Evolutionary conservation across 805 yeast genomes (phyloP).

Genomic region (Brettanomyces naardenensis): DNA sequence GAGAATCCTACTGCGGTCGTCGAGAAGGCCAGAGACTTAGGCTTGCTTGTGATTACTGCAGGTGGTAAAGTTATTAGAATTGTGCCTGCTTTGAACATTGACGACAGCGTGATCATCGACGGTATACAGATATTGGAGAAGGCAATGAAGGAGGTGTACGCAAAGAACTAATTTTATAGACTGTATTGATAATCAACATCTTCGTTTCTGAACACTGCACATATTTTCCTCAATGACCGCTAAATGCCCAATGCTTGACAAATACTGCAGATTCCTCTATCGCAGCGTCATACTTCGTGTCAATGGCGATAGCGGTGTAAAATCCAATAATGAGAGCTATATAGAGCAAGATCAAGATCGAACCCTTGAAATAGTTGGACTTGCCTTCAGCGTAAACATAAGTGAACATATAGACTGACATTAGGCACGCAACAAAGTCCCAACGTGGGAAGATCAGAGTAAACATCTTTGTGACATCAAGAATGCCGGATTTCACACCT

Average conservation of each 20-base stretch:
- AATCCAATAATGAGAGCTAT: constrained; percentile 73
- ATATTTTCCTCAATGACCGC: too few species aligned
- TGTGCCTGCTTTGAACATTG: constrained; percentile 87
- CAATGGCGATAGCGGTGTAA: constrained; percentile 48
- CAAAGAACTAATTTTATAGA: background rate
- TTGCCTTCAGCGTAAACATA: constrained; percentile 96
- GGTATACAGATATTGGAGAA: constrained; percentile 67
- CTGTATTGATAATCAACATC: too few species aligned
- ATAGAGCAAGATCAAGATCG: constrained; percentile 74
- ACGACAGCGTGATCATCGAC: constrained; percentile 53
- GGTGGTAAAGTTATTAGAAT: constrained; percentile 87
- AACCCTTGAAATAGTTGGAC: constrained; percentile 92
- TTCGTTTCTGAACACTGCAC: too few species aligned
- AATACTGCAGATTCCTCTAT: too few species aligned
- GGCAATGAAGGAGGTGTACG: constrained; percentile 34
- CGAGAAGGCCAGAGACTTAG: constrained; percentile 63
- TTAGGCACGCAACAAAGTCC: constrained; percentile 83
- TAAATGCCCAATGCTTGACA: too few species aligned
- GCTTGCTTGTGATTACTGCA: constrained; percentile 81
- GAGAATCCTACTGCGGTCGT: constrained; percentile 61
- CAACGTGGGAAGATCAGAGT: constrained; percentile 89
- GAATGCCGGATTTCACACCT: constrained; percentile 24
- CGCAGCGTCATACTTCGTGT: constrained; percentile 10
- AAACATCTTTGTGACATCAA: constrained; percentile 42
- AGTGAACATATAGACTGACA: constrained; percentile 83